Evolutionary conservation across 2,329 filamentous ascomycete species (phyloP).

Genomic region (Ascochyta fabae): DNA sequence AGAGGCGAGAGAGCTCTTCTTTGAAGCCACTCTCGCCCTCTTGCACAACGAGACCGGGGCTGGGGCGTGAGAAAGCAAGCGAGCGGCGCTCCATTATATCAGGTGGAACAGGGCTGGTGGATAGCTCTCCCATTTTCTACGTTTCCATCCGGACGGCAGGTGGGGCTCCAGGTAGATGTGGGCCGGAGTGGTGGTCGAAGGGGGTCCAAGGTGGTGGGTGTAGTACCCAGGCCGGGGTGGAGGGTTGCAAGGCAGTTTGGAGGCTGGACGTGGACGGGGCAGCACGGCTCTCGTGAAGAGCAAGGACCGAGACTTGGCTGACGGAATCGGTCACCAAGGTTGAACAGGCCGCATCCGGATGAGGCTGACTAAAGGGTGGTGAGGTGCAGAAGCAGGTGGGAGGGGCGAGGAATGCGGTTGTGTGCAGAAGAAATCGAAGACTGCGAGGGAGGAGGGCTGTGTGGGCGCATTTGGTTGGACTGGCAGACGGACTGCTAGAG

Average conservation of each 20-base stretch:
- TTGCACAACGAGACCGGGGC: constrained; percentile 53
- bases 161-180: constrained; percentile 22
- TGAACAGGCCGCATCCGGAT: constrained; percentile 29
- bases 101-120: constrained; percentile 40
- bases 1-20: constrained; percentile 44
- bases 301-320: constrained; percentile 22
- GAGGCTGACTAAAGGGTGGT: constrained; percentile 26
- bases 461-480: constrained; percentile 37
- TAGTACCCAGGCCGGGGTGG: constrained; percentile 6
- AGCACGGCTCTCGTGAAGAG: constrained; percentile 15
- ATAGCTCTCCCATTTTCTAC: constrained; percentile 40
- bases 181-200: constrained; percentile 18
- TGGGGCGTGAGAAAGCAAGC: constrained; percentile 50
- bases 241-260: constrained; percentile 12
- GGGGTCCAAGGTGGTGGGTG: constrained; percentile 7
- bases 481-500: constrained; percentile 27
- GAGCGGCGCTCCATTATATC: constrained; percentile 52
- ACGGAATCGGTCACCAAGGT: constrained; percentile 24
- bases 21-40: constrained; percentile 53
- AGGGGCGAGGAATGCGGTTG: constrained; percentile 33
- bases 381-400: constrained; percentile 23
- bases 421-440: constrained; percentile 31
- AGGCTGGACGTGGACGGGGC: constrained; percentile 11
- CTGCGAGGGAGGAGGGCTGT: constrained; percentile 34
- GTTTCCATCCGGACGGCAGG: constrained; percentile 31